A percentile compares a stretch with the other conserved stretches of the same genome.
phyloP scores from a whole-genome alignment of 306 rosid species.

The Rosa chinensis region DNA sequence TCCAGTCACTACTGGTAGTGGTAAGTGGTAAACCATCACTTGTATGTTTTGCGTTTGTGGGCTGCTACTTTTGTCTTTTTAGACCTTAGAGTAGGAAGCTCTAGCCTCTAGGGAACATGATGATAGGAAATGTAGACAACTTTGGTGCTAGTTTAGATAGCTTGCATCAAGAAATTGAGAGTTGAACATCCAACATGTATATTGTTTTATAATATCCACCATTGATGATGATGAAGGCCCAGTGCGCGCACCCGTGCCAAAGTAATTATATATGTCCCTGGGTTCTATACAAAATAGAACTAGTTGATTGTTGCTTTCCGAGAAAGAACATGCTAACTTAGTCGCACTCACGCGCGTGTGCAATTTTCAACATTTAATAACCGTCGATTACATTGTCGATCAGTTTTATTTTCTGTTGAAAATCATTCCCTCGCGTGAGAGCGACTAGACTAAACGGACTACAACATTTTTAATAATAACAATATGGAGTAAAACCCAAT shows the following conservation, averaged over 20 bases:
- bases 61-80: background rate
- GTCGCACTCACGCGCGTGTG: background rate
- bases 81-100: background rate
- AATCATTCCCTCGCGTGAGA: background rate
- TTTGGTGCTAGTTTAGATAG: conserved; percentile 5
- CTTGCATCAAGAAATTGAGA: background rate
- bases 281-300: background rate
- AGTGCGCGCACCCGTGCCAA: background rate
- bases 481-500: background rate
- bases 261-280: background rate
- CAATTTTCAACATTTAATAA: background rate
- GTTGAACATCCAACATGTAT: background rate
- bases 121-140: background rate
- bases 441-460: background rate
- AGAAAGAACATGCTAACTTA: background rate
- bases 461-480: background rate
- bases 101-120: background rate
- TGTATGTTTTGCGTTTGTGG: background rate
- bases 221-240: background rate
- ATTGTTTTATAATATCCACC: background rate
- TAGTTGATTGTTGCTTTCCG: background rate
- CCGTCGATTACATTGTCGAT: background rate
- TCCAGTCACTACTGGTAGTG: background rate
- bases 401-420: background rate
- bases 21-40: no score